Conservation (phyloP, 2,329 filamentous ascomycete species). For the Verticillium klebahnii region DNA sequence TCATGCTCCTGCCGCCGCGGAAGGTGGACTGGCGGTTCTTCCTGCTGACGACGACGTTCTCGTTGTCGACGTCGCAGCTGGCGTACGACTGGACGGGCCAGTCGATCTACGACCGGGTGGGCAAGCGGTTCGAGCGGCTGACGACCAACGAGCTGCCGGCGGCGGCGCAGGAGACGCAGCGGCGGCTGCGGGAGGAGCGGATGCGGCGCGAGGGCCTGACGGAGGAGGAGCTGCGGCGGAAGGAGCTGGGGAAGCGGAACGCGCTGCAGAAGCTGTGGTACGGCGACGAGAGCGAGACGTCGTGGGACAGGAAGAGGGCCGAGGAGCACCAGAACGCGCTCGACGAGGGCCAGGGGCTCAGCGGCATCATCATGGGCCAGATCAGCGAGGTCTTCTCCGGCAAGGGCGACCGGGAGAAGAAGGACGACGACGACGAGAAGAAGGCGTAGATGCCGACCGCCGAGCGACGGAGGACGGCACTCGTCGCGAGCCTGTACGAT, state of each 20-base stretch:
- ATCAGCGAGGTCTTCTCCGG: slow-evolving; percentile 44
- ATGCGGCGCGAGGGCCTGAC: slow-evolving; percentile 13
- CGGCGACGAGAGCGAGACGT: slow-evolving; percentile 45
- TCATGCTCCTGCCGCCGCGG: slow-evolving; percentile 47
- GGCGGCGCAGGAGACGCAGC: slow-evolving; percentile 42
- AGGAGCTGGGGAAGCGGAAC: slow-evolving; percentile 19
- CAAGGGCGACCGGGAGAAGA: slow-evolving; percentile 20
- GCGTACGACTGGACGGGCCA: slow-evolving; percentile 52
- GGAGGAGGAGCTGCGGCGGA: slow-evolving; percentile 18
- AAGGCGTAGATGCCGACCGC: not conserved
- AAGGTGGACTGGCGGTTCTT: slow-evolving; percentile 45
- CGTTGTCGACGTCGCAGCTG: slow-evolving; percentile 51
- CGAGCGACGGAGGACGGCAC: not conserved
- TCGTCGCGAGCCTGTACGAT: not conserved
- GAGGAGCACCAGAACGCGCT: slow-evolving; percentile 48
- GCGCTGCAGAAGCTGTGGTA: slow-evolving; percentile 50
- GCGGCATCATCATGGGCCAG: slow-evolving; percentile 52
- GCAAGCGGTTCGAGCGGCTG: slow-evolving; percentile 36
- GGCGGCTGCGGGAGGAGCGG: slow-evolving; percentile 33
- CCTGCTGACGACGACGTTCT: slow-evolving; percentile 44
- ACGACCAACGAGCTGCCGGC: slow-evolving; percentile 54
- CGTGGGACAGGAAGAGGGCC: slow-evolving; percentile 49
- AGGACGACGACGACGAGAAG: slow-evolving; percentile 21
- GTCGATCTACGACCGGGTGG: slow-evolving; percentile 45
- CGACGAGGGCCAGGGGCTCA: slow-evolving; percentile 51